phyloP scores from a whole-genome alignment of 2,329 filamentous ascomycete species.

The Diaporthe destruens region DNA sequence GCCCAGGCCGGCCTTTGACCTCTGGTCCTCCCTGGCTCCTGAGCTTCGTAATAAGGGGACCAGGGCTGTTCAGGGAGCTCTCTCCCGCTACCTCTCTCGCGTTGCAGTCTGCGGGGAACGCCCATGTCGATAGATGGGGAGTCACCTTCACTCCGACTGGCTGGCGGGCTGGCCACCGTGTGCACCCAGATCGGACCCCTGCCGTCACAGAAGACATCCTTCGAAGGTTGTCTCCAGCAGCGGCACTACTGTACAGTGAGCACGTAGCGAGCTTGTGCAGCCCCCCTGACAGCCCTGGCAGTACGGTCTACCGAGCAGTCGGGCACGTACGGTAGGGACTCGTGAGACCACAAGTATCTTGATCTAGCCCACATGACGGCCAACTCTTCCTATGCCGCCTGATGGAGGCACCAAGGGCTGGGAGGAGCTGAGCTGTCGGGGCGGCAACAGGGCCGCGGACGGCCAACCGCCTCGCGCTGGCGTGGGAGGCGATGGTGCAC shows the following conservation, averaged over 20 bases:
- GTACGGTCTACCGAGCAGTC: neutral
- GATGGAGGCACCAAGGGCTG: neutral
- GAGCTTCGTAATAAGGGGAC: neutral
- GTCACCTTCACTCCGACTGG: constrained; percentile 39
- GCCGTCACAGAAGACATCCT: constrained; percentile 6
- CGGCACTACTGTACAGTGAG: constrained; percentile 13
- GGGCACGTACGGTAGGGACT: constrained; percentile 11
- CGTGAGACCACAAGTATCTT: neutral
- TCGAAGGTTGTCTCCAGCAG: constrained; percentile 2
- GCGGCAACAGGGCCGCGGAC: constrained; percentile 10
- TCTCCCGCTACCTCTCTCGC: constrained; percentile 27
- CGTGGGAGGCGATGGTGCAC: constrained; percentile 1
- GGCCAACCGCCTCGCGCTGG: constrained; percentile 5
- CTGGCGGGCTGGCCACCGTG: constrained; percentile 32
- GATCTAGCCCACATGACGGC: neutral
- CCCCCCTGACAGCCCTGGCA: constrained; percentile 5
- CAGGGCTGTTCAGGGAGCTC: constrained; percentile 8
- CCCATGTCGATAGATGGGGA: constrained; percentile 38
- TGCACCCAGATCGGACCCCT: constrained; percentile 26
- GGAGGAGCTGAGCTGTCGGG: constrained; percentile 14
- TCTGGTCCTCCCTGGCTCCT: neutral
- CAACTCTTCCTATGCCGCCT: neutral
- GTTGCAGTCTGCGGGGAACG: constrained; percentile 40
- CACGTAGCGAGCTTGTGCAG: constrained; percentile 20
- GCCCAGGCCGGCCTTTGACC: neutral